Evolutionary conservation across 1,284 basidiomycete genomes (phyloP), one percentile per base, ranked within the genome.

Genomic region (Trametes hirsuta): DNA sequence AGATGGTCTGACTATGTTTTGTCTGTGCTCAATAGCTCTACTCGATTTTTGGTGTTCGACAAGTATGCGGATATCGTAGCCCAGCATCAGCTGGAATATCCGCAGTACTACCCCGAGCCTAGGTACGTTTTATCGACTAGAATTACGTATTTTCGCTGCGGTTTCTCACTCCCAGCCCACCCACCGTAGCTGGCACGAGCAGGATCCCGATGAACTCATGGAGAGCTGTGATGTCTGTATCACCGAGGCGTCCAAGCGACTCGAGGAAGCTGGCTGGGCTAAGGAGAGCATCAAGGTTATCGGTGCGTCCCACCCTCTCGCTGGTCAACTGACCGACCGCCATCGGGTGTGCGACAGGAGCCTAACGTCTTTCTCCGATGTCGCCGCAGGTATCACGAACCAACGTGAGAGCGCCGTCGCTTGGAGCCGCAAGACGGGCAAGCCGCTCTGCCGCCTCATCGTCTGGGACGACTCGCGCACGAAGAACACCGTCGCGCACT

Each of bases 381-480:
- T 35, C 51, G 6, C 36, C n/a, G 21, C 71, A 93, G 93, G 96
- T 40, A 94, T 99, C 77, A 98, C 97, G 50, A 99, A 98, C 74
- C 97, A 99, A 79, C 88, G 97, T 60, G 97, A 99, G 76, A 99
- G 97, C 4, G 90, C 96, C 1, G 88, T 98, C 18, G 93, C 90
- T 11, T 99, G 97, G 97, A 93, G 93, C 73, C 85, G 90, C 65
- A 84, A 82, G 70, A 97, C 95, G 1, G 96, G 97, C 51, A 90
- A 92, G 74, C 90, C 94, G 0, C 77, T 97, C 12, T 94, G 92
- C 75, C 87, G 84, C 63, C 94, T 95, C 47, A 95, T 99, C 67
- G 97, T 98, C 34, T 99, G 97, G 97, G 91, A 94, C 59, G 97
- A 99, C 74, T 89, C 90, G 9, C 86, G 97, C 48, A 98, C 94